Conservation (phyloP, 768 basidiomycete genomes). For the Mycena crocata region DNA sequence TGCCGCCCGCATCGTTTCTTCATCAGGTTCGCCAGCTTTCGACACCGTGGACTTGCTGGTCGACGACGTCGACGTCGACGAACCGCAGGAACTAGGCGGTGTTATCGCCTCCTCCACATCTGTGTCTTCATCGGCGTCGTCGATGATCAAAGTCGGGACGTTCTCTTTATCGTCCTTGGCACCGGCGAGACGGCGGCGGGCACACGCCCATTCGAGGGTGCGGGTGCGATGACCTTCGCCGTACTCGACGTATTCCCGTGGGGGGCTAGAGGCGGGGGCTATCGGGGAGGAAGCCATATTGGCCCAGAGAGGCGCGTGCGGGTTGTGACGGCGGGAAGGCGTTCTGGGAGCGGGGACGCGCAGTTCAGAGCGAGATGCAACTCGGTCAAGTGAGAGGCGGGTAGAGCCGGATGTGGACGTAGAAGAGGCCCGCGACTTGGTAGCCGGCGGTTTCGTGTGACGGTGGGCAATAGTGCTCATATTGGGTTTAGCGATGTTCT, state of each 20-base stretch:
- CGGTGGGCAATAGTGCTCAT: constrained; percentile 34
- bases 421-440: constrained; percentile 40
- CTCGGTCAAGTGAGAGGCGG: constrained; percentile 65
- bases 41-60: not conserved
- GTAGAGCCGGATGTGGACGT: constrained; percentile 39
- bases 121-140: constrained; percentile 57
- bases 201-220: constrained; percentile 83
- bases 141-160: constrained; percentile 33
- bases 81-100: constrained; percentile 63
- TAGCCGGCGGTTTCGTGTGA: constrained; percentile 37
- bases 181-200: constrained; percentile 63
- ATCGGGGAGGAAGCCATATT: constrained; percentile 75
- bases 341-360: constrained; percentile 53
- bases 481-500: constrained; percentile 36
- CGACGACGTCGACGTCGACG: too few species aligned
- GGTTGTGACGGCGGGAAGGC: constrained; percentile 50
- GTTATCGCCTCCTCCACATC: constrained; percentile 78
- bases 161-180: constrained; percentile 44
- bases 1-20: constrained; percentile 78
- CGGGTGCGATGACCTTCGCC: constrained; percentile 58
- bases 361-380: constrained; percentile 67
- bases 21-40: constrained; percentile 53
- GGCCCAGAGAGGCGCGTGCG: constrained; percentile 58
- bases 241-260: constrained; percentile 60
- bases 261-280: constrained; percentile 63